phyloP scores from a whole-genome alignment of 306 rosid species.

The Prunus dulcis region DNA sequence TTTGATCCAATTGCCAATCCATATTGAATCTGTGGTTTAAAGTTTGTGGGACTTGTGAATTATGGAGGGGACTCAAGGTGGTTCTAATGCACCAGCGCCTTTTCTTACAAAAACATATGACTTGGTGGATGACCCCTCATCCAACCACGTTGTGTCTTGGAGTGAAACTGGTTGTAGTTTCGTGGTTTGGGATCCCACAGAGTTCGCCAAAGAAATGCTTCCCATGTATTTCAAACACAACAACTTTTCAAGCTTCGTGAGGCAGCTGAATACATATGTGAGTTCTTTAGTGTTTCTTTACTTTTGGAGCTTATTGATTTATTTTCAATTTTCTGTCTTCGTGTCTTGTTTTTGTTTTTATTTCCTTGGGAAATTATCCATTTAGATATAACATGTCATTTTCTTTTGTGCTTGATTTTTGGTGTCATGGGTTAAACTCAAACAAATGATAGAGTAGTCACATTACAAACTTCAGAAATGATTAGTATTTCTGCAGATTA shows the following conservation, averaged over 20 bases:
- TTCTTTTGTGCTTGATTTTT: not conserved
- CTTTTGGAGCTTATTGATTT: not conserved
- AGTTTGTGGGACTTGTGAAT: conserved; percentile 1
- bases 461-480: not conserved
- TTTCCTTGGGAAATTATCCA: not conserved
- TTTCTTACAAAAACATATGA: conserved; percentile 41
- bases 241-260: conserved; percentile 40
- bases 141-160: conserved; percentile 35
- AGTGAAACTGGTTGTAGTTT: conserved; percentile 36
- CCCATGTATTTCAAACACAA: conserved; percentile 45
- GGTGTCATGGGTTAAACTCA: not conserved
- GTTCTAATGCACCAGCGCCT: conserved; percentile 35
- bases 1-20: conserved; percentile 1
- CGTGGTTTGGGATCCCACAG: conserved; percentile 39
- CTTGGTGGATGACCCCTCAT: conserved; percentile 31
- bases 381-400: not conserved
- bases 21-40: not conserved
- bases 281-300: not conserved
- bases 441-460: not conserved
- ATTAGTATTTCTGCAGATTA: not conserved
- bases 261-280: conserved; percentile 45
- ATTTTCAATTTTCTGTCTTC: not conserved
- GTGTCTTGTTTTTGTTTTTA: too few relatives aligned
- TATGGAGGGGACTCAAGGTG: conserved; percentile 37
- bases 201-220: conserved; percentile 40